These are phyloP conservation scores for Jatropha multifida DNA, from an alignment of 441 rosid species.

Conservation along the genomic window DNA sequence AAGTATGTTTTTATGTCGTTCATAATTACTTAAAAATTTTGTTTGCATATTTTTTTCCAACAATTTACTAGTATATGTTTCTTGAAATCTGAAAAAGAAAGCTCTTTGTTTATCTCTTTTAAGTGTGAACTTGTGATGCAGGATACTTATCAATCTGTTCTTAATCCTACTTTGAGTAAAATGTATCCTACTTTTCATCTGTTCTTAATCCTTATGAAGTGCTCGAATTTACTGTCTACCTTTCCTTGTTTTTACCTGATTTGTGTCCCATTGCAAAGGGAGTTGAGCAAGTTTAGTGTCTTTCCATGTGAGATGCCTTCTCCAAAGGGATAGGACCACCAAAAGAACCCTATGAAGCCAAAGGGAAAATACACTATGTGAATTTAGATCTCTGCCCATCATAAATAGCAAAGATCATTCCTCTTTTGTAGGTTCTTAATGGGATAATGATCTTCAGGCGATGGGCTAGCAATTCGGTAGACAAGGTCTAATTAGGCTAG, in stretches of 20 bases:
- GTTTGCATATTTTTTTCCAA: neutral
- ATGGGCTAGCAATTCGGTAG: neutral
- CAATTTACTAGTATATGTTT: neutral
- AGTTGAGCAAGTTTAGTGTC: neutral
- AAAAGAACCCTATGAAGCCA: neutral
- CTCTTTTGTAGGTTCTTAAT: neutral
- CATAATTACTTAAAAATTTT: neutral
- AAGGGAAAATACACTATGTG: neutral
- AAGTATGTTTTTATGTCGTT: conserved; percentile 49
- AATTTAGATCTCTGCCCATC: neutral
- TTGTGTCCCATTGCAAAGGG: neutral
- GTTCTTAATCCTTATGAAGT: neutral
- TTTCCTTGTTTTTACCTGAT: neutral
- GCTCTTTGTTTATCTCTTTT: neutral
- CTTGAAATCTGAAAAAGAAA: neutral
- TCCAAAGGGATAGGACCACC: neutral
- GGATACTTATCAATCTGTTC: neutral
- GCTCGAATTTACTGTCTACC: neutral
- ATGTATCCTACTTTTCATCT: neutral
- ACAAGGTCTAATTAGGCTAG: too few relatives aligned
- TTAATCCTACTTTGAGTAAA: neutral
- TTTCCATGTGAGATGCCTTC: neutral
- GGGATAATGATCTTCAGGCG: neutral
- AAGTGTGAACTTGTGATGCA: neutral
- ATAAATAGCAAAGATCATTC: neutral